Conservation (phyloP, 148 eudicot species). For the Arbutus unedo region DNA sequence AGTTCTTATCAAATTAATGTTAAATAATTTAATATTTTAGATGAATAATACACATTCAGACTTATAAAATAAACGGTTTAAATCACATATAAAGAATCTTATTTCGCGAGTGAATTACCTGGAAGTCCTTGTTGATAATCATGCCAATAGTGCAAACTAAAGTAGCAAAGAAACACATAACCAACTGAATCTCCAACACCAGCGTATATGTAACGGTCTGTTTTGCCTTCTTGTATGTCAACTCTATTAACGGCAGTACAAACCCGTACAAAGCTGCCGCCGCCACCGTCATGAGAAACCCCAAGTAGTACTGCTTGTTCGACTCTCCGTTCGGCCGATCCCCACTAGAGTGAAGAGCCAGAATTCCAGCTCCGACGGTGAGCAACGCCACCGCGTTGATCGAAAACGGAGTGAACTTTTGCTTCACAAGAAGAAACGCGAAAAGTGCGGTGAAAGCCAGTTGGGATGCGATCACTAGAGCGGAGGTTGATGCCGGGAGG, state of each 20-base stretch:
- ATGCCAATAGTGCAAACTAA: background rate
- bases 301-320: slow-evolving; percentile 28
- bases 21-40: no score
- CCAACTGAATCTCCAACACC: slow-evolving; percentile 66
- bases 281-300: slow-evolving; percentile 50
- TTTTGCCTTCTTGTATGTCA: slow-evolving; percentile 45
- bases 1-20: no score
- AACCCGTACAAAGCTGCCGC: slow-evolving; percentile 50
- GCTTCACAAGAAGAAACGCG: background rate
- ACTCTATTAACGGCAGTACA: slow-evolving; percentile 53
- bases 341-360: slow-evolving; percentile 48
- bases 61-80: no score
- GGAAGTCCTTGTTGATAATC: background rate
- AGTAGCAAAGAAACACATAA: slow-evolving; percentile 10
- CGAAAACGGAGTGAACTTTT: slow-evolving; percentile 49
- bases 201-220: slow-evolving; percentile 41
- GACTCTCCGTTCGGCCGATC: slow-evolving; percentile 48
- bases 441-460: background rate
- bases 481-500: slow-evolving; percentile 60
- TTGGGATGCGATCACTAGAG: slow-evolving; percentile 45
- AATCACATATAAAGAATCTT: no score
- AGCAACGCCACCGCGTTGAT: slow-evolving; percentile 54
- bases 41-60: no score
- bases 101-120: background rate
- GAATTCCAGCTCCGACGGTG: slow-evolving; percentile 49